Conservation (phyloP, 2,329 filamentous ascomycete genomes). For the Lasiodiplodia hormozganensis region DNA sequence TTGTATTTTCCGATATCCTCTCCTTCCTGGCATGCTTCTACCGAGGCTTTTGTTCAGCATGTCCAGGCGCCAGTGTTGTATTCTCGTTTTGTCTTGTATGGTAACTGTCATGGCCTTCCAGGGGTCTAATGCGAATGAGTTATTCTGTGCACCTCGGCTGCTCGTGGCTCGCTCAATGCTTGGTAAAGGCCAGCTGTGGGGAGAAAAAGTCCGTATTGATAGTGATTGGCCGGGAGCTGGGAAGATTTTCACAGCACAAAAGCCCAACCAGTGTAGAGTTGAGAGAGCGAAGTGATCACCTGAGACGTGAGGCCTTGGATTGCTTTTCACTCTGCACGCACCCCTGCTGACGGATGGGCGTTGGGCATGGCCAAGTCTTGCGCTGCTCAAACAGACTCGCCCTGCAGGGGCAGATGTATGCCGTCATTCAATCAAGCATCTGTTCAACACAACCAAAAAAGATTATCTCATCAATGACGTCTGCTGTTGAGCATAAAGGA, state of each 20-base stretch:
- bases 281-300: neutral
- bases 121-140: constrained; percentile 9
- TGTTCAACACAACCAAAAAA: neutral
- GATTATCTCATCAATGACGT: neutral
- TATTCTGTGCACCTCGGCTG: neutral
- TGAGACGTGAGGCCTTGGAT: neutral
- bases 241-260: neutral
- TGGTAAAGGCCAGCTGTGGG: too few relatives aligned
- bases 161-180: neutral
- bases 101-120: constrained; percentile 2
- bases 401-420: neutral
- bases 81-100: constrained; percentile 4
- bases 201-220: too few relatives aligned
- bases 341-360: too few relatives aligned
- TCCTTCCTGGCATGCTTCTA: constrained; percentile 3
- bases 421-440: neutral
- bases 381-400: neutral
- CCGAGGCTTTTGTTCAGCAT: neutral
- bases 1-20: constrained; percentile 2
- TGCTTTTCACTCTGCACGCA: neutral
- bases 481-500: neutral
- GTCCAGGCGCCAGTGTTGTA: neutral
- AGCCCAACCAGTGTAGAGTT: neutral
- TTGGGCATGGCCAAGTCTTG: neutral
- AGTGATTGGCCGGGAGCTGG: neutral